These are phyloP conservation scores for Lagerstroemia speciosa DNA, from an alignment of 345 rosid species.

Conservation along the genomic window DNA sequence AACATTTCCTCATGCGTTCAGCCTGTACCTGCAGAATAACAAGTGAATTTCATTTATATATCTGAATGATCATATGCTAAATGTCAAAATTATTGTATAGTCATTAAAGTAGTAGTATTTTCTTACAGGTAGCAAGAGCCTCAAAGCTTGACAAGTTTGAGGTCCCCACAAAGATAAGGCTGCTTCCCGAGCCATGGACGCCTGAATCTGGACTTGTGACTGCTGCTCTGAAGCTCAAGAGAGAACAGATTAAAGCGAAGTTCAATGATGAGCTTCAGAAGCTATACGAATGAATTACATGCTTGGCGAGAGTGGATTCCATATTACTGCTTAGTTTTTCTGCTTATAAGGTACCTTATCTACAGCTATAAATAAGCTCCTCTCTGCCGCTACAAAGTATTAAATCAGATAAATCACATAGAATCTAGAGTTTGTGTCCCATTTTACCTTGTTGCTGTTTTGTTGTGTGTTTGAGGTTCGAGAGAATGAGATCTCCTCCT, in stretches of 20 bases:
- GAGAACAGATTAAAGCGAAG: slow-evolving; percentile 57
- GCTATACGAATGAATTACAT: slow-evolving; percentile 34
- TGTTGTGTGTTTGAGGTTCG: background rate
- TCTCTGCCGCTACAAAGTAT: background rate
- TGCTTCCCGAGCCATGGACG: slow-evolving; percentile 77
- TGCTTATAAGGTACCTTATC: background rate
- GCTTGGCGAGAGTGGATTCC: background rate
- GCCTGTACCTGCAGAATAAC: background rate
- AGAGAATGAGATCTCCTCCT: no score
- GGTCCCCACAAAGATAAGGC: slow-evolving; percentile 65
- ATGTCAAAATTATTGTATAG: no score
- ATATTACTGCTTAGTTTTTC: background rate
- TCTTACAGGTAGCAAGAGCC: slow-evolving; percentile 52
- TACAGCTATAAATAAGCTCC: background rate
- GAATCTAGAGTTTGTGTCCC: background rate
- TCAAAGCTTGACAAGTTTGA: slow-evolving; percentile 72
- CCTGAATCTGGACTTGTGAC: slow-evolving; percentile 73
- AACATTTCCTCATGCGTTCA: no score
- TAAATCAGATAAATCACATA: background rate
- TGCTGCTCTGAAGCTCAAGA: slow-evolving; percentile 65
- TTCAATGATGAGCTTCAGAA: slow-evolving; percentile 61
- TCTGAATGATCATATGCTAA: background rate
- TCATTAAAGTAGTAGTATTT: background rate
- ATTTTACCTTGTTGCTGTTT: background rate
- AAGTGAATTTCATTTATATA: background rate